Evolutionary conservation across 768 basidiomycete genomes (phyloP).

Genomic region (Chlorophyllum brunneum): DNA sequence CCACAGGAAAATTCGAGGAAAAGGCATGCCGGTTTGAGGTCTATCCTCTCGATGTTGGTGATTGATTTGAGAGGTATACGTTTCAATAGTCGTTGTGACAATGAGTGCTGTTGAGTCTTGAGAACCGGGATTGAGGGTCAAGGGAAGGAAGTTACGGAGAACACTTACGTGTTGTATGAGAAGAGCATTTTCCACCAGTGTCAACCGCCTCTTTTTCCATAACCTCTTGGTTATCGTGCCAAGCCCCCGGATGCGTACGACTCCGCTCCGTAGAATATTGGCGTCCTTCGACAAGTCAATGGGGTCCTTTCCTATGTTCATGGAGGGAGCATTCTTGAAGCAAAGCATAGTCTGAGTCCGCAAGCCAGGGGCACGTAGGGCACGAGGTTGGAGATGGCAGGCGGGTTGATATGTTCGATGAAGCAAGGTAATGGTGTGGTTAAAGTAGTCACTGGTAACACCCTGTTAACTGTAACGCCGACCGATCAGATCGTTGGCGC

Average conservation of each 20-base stretch:
- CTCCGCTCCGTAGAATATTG: slow-evolving; percentile 3
- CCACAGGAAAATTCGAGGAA: slow-evolving; percentile 27
- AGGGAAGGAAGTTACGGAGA: background rate
- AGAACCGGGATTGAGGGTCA: background rate
- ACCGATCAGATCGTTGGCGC: slow-evolving; percentile 13
- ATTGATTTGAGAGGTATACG: slow-evolving; percentile 31
- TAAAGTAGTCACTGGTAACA: slow-evolving; percentile 11
- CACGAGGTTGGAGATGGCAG: slow-evolving; percentile 8
- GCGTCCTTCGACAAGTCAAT: slow-evolving; percentile 11
- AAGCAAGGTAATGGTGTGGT: slow-evolving; percentile 11
- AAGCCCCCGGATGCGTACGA: slow-evolving; percentile 6
- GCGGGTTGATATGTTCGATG: slow-evolving; percentile 10
- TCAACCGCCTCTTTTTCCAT: slow-evolving; percentile 9
- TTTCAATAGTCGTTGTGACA: slow-evolving; percentile 9
- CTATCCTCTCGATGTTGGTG: slow-evolving; percentile 35
- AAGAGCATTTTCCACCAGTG: slow-evolving; percentile 12
- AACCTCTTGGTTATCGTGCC: slow-evolving; percentile 7
- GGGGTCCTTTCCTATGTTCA: slow-evolving; percentile 11
- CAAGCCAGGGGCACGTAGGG: slow-evolving; percentile 8
- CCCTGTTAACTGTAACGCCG: background rate
- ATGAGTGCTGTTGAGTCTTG: background rate
- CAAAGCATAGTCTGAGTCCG: slow-evolving; percentile 9
- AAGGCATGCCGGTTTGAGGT: slow-evolving; percentile 33
- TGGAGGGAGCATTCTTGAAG: slow-evolving; percentile 10
- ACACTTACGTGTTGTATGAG: slow-evolving; percentile 10